Evolutionary conservation across 257 asterid genomes (phyloP).

Genomic region (Euphrasia confusa): DNA sequence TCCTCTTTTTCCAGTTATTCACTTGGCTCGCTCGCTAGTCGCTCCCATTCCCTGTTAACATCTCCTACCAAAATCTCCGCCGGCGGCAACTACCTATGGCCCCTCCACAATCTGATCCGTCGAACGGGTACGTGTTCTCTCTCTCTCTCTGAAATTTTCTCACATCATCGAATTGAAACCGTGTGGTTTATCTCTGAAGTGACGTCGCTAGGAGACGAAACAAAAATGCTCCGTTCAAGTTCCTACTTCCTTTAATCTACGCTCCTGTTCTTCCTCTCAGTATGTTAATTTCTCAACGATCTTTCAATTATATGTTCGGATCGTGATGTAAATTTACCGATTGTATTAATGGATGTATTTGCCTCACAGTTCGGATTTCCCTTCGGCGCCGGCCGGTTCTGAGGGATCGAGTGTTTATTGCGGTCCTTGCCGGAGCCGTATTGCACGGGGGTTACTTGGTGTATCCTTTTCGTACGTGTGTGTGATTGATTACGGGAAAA

Average conservation of each 20-base stretch:
- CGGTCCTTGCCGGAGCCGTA: conserved; percentile 73
- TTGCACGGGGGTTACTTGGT: conserved; percentile 67
- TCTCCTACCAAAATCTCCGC: not conserved
- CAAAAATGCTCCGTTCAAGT: conserved; percentile 54
- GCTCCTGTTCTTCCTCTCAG: conserved; percentile 87
- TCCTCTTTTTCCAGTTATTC: no score
- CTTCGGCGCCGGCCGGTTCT: conserved; percentile 63
- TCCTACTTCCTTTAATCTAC: conserved; percentile 58
- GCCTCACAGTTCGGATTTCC: conserved; percentile 32
- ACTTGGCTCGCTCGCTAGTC: no score
- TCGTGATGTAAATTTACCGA: not conserved
- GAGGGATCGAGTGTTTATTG: conserved; percentile 66
- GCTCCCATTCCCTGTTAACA: not conserved
- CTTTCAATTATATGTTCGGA: not conserved
- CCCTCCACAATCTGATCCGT: conserved; percentile 42
- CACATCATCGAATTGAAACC: conserved; percentile 20
- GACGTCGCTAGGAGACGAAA: conserved; percentile 47
- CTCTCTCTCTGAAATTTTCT: conserved; percentile 3
- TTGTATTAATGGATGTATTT: conserved; percentile 5
- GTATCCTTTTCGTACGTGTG: conserved; percentile 30
- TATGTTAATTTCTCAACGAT: conserved; percentile 28
- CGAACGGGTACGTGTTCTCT: conserved; percentile 35
- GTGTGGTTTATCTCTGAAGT: conserved; percentile 26
- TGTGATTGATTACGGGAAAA: not conserved
- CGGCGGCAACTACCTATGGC: conserved; percentile 33